phyloP scores from a whole-genome alignment of 2,329 filamentous ascomycete species.

The Curvularia sp. region DNA sequence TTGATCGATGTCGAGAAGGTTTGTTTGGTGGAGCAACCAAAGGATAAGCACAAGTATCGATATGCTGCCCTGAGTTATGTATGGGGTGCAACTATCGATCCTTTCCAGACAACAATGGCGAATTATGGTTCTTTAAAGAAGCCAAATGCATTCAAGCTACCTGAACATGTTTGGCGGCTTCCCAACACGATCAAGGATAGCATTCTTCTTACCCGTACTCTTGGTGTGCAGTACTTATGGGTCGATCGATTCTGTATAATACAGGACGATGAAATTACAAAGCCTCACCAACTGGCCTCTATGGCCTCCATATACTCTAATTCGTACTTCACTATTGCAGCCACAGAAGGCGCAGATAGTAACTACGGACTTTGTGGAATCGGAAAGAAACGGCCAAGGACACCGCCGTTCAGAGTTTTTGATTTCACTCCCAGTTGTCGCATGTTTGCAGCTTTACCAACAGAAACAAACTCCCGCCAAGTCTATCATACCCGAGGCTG shows the following conservation, averaged over 20 bases:
- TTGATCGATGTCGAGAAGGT: neutral
- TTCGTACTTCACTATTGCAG: neutral
- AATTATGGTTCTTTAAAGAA: neutral
- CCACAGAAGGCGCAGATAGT: neutral
- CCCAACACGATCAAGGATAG: constrained; percentile 1
- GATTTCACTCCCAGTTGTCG: neutral
- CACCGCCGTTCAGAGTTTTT: neutral
- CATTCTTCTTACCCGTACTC: neutral
- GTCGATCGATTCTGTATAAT: constrained; percentile 1
- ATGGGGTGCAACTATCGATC: neutral
- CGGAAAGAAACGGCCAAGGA: neutral
- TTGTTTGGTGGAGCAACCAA: neutral
- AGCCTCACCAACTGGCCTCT: neutral
- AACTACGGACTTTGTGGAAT: neutral
- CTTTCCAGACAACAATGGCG: neutral
- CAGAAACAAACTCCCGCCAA: neutral
- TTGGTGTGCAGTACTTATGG: neutral
- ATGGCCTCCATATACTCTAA: constrained; percentile 1
- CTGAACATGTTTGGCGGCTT: neutral
- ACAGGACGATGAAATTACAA: neutral
- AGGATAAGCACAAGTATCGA: neutral
- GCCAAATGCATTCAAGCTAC: neutral
- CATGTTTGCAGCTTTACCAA: neutral
- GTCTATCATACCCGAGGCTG: neutral
- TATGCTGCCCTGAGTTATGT: constrained; percentile 1